phyloP scores from a whole-genome alignment of 495 filamentous ascomycete genomes.

The Daldinia bambusicola region DNA sequence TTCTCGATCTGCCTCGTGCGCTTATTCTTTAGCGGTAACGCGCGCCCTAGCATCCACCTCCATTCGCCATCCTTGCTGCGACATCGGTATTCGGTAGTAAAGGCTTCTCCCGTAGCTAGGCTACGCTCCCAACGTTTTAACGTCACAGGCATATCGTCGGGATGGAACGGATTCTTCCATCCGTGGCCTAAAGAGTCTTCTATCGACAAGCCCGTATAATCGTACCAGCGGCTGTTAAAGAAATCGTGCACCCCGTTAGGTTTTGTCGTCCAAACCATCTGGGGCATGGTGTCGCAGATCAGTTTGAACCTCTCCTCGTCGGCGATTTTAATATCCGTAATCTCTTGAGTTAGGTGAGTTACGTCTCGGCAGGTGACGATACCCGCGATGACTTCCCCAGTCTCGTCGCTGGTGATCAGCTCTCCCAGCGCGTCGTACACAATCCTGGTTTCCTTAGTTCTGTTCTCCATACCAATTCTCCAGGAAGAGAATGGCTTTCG shows the following conservation, averaged over 20 bases:
- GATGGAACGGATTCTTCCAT: slow-evolving; percentile 59
- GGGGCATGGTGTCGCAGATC: slow-evolving; percentile 77
- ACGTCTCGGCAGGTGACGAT: slow-evolving; percentile 72
- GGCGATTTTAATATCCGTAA: slow-evolving; percentile 67
- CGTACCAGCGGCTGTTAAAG: slow-evolving; percentile 75
- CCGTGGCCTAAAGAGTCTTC: slow-evolving; percentile 59
- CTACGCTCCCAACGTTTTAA: slow-evolving; percentile 65
- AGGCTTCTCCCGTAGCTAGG: slow-evolving; percentile 71
- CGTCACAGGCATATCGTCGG: slow-evolving; percentile 66
- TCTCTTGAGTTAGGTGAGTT: slow-evolving; percentile 66
- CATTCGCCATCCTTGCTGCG: slow-evolving; percentile 68
- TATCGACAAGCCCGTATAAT: slow-evolving; percentile 71
- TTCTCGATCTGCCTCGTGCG: slow-evolving; percentile 70
- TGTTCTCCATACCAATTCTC: slow-evolving; percentile 69
- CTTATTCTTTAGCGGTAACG: slow-evolving; percentile 68
- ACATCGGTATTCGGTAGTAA: slow-evolving; percentile 73
- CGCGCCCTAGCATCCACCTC: slow-evolving; percentile 77
- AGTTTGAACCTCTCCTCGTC: slow-evolving; percentile 73
- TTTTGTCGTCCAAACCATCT: slow-evolving; percentile 72
- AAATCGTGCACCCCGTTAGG: slow-evolving; percentile 71
- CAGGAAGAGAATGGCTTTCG: slow-evolving; percentile 62
- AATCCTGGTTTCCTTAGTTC: slow-evolving; percentile 54
- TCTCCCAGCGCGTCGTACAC: slow-evolving; percentile 70
- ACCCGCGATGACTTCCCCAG: slow-evolving; percentile 73
- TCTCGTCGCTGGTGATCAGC: slow-evolving; percentile 65